Conservation (phyloP, 345 rosid species). For the Ceriops tagal region DNA sequence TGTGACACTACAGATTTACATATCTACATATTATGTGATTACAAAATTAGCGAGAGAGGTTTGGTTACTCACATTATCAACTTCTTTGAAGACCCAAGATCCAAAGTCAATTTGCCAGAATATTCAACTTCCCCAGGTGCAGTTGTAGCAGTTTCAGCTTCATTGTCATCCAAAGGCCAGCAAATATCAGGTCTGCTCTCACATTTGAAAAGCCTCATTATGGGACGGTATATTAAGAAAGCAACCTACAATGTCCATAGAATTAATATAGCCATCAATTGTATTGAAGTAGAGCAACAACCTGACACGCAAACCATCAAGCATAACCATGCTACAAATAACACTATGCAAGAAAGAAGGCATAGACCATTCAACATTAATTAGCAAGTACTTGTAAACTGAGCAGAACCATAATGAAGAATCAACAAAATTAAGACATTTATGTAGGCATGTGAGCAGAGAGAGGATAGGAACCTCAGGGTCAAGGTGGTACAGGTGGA, state of each 20-base stretch:
- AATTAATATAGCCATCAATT: constrained; percentile 4
- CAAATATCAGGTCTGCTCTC: constrained; percentile 56
- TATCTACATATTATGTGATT: no score
- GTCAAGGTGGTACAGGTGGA: constrained; percentile 88
- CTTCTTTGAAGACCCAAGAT: constrained; percentile 58
- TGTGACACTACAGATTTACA: neutral
- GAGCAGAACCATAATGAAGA: neutral
- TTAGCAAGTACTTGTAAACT: neutral
- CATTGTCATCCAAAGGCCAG: constrained; percentile 84
- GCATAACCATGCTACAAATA: neutral
- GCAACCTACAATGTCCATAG: constrained; percentile 60
- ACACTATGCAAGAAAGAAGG: neutral
- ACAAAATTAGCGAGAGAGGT: neutral
- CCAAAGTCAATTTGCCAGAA: constrained; percentile 48
- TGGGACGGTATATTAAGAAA: constrained; percentile 92
- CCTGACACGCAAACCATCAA: neutral
- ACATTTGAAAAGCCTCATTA: constrained; percentile 92
- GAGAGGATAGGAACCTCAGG: constrained; percentile 66
- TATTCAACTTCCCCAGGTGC: constrained; percentile 35
- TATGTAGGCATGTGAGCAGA: neutral
- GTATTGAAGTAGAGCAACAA: neutral
- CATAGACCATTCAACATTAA: neutral
- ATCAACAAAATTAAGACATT: constrained; percentile 1
- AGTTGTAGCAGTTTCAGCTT: constrained; percentile 30
- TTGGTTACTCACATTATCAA: constrained; percentile 46